Percentiles rank a stretch among this genome's conserved stretches.
Evolutionary conservation across 2,329 filamentous ascomycete genomes (phyloP).

Genomic region (Pleochaeta shiraiana): DNA sequence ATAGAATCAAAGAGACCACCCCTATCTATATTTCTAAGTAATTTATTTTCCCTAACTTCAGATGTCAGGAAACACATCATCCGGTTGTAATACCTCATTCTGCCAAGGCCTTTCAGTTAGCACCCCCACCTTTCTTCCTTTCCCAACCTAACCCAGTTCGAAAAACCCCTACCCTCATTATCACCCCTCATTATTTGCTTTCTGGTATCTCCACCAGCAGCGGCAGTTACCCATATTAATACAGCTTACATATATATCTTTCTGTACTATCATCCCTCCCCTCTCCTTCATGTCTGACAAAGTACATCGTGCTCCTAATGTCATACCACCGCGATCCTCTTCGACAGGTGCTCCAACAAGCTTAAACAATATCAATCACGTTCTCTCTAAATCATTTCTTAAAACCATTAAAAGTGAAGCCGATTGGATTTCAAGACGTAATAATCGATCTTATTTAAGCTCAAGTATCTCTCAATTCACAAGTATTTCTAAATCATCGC

Average conservation of each 20-base stretch:
- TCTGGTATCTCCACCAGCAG: no score
- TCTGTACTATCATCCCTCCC: not conserved
- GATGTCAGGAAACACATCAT: no score
- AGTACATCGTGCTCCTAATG: constrained; percentile 30
- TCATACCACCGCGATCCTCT: constrained; percentile 53
- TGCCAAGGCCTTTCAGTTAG: not conserved
- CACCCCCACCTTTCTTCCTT: not conserved
- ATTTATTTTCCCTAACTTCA: not conserved
- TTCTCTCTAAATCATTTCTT: constrained; percentile 21
- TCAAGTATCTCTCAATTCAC: constrained; percentile 7
- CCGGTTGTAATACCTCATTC: not conserved
- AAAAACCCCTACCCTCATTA: no score
- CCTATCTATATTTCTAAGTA: no score
- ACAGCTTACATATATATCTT: not conserved
- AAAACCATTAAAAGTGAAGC: constrained; percentile 34
- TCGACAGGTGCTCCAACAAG: constrained; percentile 29
- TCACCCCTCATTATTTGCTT: no score
- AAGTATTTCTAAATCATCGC: constrained; percentile 8
- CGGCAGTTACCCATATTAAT: no score
- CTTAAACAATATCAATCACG: constrained; percentile 9
- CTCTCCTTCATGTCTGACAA: constrained; percentile 10
- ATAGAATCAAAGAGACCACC: no score
- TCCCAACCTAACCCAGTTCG: no score
- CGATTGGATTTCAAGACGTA: constrained; percentile 31
- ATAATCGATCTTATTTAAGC: constrained; percentile 12